A percentile compares a stretch with the other conserved stretches of the same genome.
These are phyloP conservation scores for Scheffersomyces illinoinensis DNA, from an alignment of 1,139 yeast genomes.

Conservation along the genomic window DNA sequence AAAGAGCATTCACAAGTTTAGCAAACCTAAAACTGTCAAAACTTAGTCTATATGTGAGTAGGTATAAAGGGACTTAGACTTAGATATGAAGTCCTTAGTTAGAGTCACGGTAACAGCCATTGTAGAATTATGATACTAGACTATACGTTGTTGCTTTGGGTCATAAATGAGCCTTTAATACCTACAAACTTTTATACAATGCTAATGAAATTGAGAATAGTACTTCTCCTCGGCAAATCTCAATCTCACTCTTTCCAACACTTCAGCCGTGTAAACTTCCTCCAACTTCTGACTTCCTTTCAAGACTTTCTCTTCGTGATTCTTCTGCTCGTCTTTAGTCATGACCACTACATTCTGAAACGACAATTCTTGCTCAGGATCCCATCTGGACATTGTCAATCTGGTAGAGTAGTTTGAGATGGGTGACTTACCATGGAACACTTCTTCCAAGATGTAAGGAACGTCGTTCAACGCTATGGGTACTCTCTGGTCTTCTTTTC, in stretches of 20 bases:
- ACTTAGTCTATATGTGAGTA: not conserved
- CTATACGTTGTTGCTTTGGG: not conserved
- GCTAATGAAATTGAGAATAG: slow-evolving; percentile 53
- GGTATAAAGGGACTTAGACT: not conserved
- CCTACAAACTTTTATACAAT: not conserved
- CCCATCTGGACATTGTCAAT: slow-evolving; percentile 82
- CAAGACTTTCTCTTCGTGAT: slow-evolving; percentile 74
- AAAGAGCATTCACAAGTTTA: not conserved
- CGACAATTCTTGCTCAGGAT: slow-evolving; percentile 55
- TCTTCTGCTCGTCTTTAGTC: slow-evolving; percentile 84
- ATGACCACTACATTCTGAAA: slow-evolving; percentile 78
- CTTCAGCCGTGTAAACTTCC: slow-evolving; percentile 65
- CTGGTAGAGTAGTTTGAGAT: slow-evolving; percentile 83
- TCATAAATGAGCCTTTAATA: not conserved
- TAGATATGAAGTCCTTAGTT: not conserved
- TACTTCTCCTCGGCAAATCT: slow-evolving; percentile 75
- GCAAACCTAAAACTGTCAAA: not conserved
- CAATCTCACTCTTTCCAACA: slow-evolving; percentile 55
- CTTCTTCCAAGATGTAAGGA: slow-evolving; percentile 86
- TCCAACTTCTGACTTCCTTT: slow-evolving; percentile 60
- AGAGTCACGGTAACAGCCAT: not conserved
- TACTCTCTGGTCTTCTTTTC: slow-evolving; percentile 65
- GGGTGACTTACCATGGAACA: slow-evolving; percentile 88
- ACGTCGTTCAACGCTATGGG: slow-evolving; percentile 75
- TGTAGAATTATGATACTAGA: too few relatives aligned